These are phyloP conservation scores for Penicillium bovifimosum DNA, from an alignment of 495 filamentous ascomycete species.

Conservation along the genomic window DNA sequence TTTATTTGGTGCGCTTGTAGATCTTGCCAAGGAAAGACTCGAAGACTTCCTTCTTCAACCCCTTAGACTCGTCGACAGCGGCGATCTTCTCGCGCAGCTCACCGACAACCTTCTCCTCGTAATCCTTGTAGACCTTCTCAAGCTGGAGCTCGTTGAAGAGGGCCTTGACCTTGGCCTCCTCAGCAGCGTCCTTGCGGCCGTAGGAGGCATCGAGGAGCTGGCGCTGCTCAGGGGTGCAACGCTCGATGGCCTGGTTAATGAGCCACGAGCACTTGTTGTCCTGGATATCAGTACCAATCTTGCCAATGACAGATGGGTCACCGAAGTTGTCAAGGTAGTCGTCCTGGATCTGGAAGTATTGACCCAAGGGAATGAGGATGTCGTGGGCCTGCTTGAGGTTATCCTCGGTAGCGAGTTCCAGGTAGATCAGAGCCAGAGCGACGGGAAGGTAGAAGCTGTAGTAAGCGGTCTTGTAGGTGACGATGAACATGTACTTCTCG, in stretches of 20 bases:
- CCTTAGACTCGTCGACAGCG: constrained; percentile 74
- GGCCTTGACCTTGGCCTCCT: constrained; percentile 80
- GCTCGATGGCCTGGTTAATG: constrained; percentile 83
- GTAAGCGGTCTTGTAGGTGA: constrained; percentile 98
- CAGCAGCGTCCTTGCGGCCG: constrained; percentile 75
- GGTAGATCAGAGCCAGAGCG: constrained; percentile 77
- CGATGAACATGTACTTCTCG: constrained; percentile 96
- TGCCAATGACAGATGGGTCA: constrained; percentile 89
- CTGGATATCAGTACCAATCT: constrained; percentile 97
- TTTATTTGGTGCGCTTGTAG: constrained; percentile 89
- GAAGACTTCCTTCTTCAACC: constrained; percentile 84
- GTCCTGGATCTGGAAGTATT: constrained; percentile 99
- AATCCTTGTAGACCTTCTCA: constrained; percentile 74
- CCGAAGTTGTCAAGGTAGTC: constrained; percentile 98
- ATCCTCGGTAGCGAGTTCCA: constrained; percentile 71
- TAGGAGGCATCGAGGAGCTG: constrained; percentile 76
- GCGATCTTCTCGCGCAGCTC: constrained; percentile 71
- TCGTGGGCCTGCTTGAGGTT: constrained; percentile 83
- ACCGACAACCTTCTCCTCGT: constrained; percentile 77
- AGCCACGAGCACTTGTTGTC: constrained; percentile 99
- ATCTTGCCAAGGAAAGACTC: constrained; percentile 91
- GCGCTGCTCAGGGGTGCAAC: constrained; percentile 74
- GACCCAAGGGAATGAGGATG: constrained; percentile 95
- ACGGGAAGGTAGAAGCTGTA: constrained; percentile 99
- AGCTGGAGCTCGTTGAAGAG: constrained; percentile 80